Evolutionary conservation across 352 stramenopile genomes (phyloP).

Genomic region (Blastocystis sp.): DNA sequence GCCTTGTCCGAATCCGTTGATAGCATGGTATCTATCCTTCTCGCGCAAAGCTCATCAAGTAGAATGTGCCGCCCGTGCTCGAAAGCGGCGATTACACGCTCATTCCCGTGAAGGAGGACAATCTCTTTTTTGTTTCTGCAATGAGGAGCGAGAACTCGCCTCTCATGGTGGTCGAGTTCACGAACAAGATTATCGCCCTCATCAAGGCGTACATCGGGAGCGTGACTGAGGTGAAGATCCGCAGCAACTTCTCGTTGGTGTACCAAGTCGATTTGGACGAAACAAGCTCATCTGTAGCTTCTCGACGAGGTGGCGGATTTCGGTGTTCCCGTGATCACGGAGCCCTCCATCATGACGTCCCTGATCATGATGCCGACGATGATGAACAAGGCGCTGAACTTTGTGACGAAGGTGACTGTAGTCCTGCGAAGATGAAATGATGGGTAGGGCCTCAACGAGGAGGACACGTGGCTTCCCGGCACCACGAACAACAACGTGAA

Average conservation of each 20-base stretch:
- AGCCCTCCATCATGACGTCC: constrained; percentile 39
- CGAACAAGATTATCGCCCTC: background rate
- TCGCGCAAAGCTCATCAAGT: background rate
- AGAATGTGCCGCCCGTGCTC: constrained; percentile 37
- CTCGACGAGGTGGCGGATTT: constrained; percentile 42
- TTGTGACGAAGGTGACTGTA: constrained; percentile 29
- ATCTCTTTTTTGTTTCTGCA: constrained; percentile 28
- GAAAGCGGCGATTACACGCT: constrained; percentile 15
- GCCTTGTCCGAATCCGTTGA: constrained; percentile 6
- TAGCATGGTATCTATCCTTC: constrained; percentile 16
- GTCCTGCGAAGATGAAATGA: background rate
- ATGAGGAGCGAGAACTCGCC: constrained; percentile 17
- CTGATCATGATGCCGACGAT: constrained; percentile 16
- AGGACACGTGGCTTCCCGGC: constrained; percentile 28
- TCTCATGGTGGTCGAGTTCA: constrained; percentile 11
- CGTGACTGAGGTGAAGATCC: constrained; percentile 48
- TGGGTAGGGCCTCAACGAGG: background rate
- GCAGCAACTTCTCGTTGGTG: constrained; percentile 25
- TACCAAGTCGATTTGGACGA: background rate
- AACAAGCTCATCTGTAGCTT: background rate
- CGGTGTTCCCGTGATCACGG: constrained; percentile 46
- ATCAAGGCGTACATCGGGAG: constrained; percentile 20
- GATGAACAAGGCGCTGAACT: constrained; percentile 1
- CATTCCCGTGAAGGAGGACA: constrained; percentile 12
- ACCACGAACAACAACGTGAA: constrained; percentile 5